These are phyloP conservation scores for Mallotus repandus DNA, from an alignment of 441 rosid species.

Conservation along the genomic window DNA sequence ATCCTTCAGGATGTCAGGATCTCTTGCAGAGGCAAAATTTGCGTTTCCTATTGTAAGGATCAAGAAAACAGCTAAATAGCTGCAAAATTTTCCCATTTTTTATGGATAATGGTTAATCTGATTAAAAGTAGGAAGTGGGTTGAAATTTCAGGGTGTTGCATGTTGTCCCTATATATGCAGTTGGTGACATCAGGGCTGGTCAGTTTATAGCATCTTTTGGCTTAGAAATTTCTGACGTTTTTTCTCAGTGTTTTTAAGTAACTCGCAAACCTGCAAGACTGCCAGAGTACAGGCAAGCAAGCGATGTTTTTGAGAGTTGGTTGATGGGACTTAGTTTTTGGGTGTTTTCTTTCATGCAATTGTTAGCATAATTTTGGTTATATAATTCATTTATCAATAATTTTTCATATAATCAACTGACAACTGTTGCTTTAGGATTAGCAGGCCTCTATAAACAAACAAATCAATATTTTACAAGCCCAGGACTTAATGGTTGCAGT, in stretches of 20 bases:
- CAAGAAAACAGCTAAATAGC: neutral
- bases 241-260: too few relatives aligned
- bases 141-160: neutral
- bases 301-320: slow-evolving; percentile 10
- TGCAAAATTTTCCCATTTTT: slow-evolving; percentile 12
- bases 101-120: neutral
- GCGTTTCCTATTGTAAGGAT: slow-evolving; percentile 1
- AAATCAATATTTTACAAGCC: too few relatives aligned
- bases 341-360: too few relatives aligned
- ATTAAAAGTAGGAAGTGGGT: neutral
- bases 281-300: neutral
- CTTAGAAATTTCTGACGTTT: neutral
- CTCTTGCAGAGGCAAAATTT: slow-evolving; percentile 11
- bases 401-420: neutral
- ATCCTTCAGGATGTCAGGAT: slow-evolving; percentile 27
- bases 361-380: too few relatives aligned
- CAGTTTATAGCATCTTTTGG: neutral
- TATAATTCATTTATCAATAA: too few relatives aligned
- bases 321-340: neutral
- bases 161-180: neutral
- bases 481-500: too few relatives aligned
- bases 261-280: neutral
- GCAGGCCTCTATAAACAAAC: too few relatives aligned
- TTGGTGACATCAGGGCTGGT: neutral
- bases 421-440: too few relatives aligned